A percentile compares a stretch with the other conserved stretches of the same genome.
These are phyloP conservation scores for Herpetospermum pedunculosum DNA, from an alignment of 306 rosid species.

Conservation along the genomic window DNA sequence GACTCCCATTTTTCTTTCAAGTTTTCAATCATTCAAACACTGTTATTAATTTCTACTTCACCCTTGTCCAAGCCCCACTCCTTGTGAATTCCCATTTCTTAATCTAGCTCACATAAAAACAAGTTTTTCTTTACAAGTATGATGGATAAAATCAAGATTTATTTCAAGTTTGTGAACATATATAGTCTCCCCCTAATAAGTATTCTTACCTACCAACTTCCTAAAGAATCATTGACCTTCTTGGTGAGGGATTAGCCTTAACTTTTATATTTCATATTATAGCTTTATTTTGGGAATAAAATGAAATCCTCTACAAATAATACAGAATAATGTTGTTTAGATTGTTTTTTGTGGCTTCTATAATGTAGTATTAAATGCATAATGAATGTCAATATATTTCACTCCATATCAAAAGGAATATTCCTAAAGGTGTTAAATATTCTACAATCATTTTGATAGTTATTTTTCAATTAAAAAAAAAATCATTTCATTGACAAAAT, in stretches of 20 bases:
- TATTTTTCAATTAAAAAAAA: not conserved
- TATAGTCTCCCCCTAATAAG: not conserved
- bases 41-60: not conserved
- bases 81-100: not conserved
- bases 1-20: not conserved
- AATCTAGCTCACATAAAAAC: not conserved
- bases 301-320: not conserved
- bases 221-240: not conserved
- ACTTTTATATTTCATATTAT: not conserved
- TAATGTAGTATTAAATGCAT: no score
- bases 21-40: not conserved
- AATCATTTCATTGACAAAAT: not conserved
- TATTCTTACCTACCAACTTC: not conserved
- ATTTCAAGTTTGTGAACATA: not conserved
- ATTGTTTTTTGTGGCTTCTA: no score
- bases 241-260: not conserved
- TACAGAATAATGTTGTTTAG: not conserved
- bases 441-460: not conserved
- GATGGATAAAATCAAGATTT: not conserved
- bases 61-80: not conserved
- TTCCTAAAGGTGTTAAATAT: not conserved
- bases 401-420: no score
- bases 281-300: not conserved
- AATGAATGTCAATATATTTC: no score
- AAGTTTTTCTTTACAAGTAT: not conserved